A percentile compares a stretch with the other conserved stretches of the same genome.
These are phyloP conservation scores for Cryptosporidium canis DNA, from an alignment of 169 alveolate genomes.

Conservation along the genomic window DNA sequence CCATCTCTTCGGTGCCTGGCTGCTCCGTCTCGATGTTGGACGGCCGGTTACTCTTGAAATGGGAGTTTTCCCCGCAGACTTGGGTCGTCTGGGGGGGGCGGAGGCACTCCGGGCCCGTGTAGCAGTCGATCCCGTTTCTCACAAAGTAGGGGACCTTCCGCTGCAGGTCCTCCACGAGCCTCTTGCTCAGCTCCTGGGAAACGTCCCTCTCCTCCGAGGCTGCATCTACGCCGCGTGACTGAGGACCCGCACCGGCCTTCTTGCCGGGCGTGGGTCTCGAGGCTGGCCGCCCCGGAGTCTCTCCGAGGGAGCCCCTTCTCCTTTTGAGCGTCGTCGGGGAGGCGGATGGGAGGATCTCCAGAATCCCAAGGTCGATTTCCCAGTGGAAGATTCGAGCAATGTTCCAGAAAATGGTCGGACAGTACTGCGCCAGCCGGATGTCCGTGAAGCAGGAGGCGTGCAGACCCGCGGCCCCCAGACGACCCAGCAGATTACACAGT, in stretches of 20 bases:
- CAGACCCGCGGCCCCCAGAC: neutral
- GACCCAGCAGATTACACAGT: neutral
- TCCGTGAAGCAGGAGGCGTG: neutral
- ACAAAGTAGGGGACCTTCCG: constrained; percentile 13
- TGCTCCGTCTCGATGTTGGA: neutral
- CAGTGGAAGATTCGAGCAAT: constrained; percentile 16
- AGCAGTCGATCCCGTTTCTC: constrained; percentile 2
- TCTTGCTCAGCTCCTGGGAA: constrained; percentile 9
- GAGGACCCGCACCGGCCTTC: neutral
- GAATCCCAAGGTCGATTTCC: constrained; percentile 11
- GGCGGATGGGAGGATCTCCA: neutral
- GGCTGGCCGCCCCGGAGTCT: neutral
- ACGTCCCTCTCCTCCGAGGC: neutral
- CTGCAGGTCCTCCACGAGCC: neutral
- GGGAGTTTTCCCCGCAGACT: neutral
- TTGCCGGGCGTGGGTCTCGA: neutral
- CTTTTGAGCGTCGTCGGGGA: neutral
- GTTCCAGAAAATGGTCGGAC: constrained; percentile 38
- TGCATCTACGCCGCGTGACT: too few relatives aligned
- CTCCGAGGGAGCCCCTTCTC: neutral
- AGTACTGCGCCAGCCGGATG: neutral
- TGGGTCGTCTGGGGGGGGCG: neutral
- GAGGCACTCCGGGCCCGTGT: neutral
- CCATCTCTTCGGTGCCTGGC: neutral
- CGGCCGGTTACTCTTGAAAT: neutral